Conservation (phyloP, 1,284 basidiomycete genomes). For the Austroboletus niveus region DNA sequence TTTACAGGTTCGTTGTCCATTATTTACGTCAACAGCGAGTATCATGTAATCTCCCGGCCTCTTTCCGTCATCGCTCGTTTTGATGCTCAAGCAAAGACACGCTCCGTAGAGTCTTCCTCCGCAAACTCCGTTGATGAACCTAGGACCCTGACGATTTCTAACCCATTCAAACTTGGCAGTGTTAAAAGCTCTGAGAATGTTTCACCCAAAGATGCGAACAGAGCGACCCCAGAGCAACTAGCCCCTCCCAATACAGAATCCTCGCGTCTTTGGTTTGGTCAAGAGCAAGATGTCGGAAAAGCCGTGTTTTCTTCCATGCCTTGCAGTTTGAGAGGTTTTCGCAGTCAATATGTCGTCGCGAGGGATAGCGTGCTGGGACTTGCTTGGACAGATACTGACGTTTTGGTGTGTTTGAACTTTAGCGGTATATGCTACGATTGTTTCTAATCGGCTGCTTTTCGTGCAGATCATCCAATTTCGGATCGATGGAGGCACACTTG, state of each 20-base stretch:
- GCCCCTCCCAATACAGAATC: constrained; percentile 11
- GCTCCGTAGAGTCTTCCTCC: constrained; percentile 20
- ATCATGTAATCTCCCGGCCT: constrained; percentile 31
- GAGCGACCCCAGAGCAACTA: not conserved
- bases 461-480: constrained; percentile 26
- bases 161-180: constrained; percentile 53
- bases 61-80: constrained; percentile 31
- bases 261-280: constrained; percentile 27
- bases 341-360: constrained; percentile 21
- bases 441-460: not conserved
- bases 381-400: constrained; percentile 29
- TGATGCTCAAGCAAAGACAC: constrained; percentile 12
- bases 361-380: constrained; percentile 22
- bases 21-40: constrained; percentile 22
- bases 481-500: not conserved
- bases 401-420: constrained; percentile 18
- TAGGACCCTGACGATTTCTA: constrained; percentile 41
- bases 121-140: constrained; percentile 23
- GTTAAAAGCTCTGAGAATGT: constrained; percentile 31
- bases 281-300: constrained; percentile 23
- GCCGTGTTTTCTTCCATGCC: constrained; percentile 18
- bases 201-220: constrained; percentile 22
- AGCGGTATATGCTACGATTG: not conserved
- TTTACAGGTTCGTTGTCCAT: constrained; percentile 26
- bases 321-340: constrained; percentile 15